Evolutionary conservation across 495 filamentous ascomycete species (phyloP).

Genomic region (Clohesyomyces aquaticus): DNA sequence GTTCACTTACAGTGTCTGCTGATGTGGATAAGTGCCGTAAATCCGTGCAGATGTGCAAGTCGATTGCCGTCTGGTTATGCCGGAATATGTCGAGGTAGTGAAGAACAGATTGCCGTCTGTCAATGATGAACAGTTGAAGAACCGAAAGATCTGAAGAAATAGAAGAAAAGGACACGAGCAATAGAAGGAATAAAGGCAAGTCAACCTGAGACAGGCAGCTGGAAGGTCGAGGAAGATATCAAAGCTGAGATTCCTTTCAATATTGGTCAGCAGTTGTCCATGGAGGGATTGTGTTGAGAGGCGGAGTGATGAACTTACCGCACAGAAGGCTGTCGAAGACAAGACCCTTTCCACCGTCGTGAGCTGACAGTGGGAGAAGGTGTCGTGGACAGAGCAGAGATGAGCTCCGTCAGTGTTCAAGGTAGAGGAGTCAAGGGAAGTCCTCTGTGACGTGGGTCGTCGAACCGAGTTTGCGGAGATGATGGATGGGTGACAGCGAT

Average conservation of each 20-base stretch:
- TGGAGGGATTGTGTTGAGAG: too few species aligned
- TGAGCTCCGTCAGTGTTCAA: conserved; percentile 1
- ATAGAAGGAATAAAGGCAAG: background rate
- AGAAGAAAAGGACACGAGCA: background rate
- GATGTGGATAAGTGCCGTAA: background rate
- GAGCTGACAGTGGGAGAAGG: too few species aligned
- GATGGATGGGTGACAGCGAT: too few species aligned
- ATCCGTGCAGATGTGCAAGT: too few species aligned
- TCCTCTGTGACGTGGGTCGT: too few species aligned
- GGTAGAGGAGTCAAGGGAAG: too few species aligned
- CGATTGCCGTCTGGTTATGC: too few species aligned
- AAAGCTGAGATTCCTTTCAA: too few species aligned
- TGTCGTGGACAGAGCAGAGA: conserved; percentile 1
- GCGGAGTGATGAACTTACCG: background rate
- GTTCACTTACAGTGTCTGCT: background rate
- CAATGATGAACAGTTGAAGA: background rate
- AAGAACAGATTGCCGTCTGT: background rate
- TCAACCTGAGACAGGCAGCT: background rate
- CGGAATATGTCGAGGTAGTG: too few species aligned
- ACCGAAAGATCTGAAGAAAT: conserved; percentile 6
- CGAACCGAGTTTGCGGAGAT: too few species aligned
- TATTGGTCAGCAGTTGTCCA: too few species aligned
- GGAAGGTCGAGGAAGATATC: background rate
- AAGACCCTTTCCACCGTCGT: too few species aligned
- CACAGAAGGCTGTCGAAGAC: background rate